Evolutionary conservation across 768 basidiomycete species (phyloP), one percentile per base, ranked within the genome.

Genomic region (Imleria badia): DNA sequence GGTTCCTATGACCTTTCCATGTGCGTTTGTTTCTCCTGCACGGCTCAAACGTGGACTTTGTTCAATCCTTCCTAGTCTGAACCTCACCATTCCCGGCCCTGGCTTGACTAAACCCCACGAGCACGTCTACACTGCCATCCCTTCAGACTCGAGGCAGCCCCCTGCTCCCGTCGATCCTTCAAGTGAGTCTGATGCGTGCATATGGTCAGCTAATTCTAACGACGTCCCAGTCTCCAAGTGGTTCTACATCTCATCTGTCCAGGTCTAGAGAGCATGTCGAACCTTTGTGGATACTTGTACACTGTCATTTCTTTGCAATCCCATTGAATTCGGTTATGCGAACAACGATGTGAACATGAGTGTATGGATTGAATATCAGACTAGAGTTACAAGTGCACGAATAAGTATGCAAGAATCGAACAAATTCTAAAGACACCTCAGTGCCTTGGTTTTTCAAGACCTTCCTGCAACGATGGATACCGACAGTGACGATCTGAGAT

Each of bases 181-280:
- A 51, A 87, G 94, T 94, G 66, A 71, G 86, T 74, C 45, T 46
- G 11, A 45, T 17, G 19, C 51, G 19, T 17, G 44, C 31, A 6
- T 38, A 9, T 23, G 11, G 15, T 30, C 1, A n/a, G 19, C 31
- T 6, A 19, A 41, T 17, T 30, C 56, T 67, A 34, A 71, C 13
- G 65, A 35, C 2, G 36, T 55, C 22, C 22, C 59, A 91, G 91
- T 93, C 63, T 91, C 85, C 60, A 93, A 92, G 69, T 93, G 91
- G 91, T 94, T 94, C 84, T 91, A 93, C 75, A 94, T 94, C 66
- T 91, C 92, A 20, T 92, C 91, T 33, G 89, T 89, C 31, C 87
- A 88, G 60, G 87, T 92, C 56, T 92, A 78, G 57, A 51, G 10
- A n/a, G 17, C 49, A 10, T 20, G 11, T 33, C 17, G 12, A 39